These are phyloP conservation scores for Setaria viridis DNA, from an alignment of 202 grass and related monocot genomes.

Conservation along the genomic window DNA sequence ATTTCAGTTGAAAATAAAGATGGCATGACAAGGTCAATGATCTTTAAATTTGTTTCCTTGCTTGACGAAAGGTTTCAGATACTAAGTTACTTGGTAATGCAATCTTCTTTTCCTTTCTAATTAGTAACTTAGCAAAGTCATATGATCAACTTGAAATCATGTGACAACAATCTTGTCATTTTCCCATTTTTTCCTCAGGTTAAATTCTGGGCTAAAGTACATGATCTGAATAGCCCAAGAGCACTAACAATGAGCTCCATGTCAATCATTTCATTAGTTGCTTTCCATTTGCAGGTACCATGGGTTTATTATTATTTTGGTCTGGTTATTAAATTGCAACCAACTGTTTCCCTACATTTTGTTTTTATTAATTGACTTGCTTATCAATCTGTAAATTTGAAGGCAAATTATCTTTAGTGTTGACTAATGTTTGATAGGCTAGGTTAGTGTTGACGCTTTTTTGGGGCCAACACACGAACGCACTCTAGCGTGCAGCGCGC, in stretches of 20 bases:
- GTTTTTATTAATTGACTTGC: conserved; percentile 14
- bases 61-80: conserved; percentile 94
- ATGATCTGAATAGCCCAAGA: conserved; percentile 83
- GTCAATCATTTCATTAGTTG: conserved; percentile 84
- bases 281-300: conserved; percentile 96
- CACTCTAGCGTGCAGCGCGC: no score
- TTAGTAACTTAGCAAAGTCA: conserved; percentile 23
- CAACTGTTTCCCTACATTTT: neutral
- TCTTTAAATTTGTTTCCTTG: conserved; percentile 67
- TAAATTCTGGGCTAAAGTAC: conserved; percentile 85
- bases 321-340: conserved; percentile 3
- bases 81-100: conserved; percentile 81
- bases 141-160: conserved; percentile 16
- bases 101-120: conserved; percentile 20
- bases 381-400: conserved; percentile 6
- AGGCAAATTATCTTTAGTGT: conserved; percentile 20
- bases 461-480: no score
- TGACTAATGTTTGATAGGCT: neutral
- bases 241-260: conserved; percentile 86
- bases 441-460: neutral
- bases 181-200: conserved; percentile 53
- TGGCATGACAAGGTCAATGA: conserved; percentile 82
- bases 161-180: conserved; percentile 26
- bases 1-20: conserved; percentile 95
- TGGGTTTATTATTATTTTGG: conserved; percentile 30